Base-by-base conservation (phyloP, 2,329 filamentous ascomycete genomes). In the Alternaria ventricosa region DNA sequence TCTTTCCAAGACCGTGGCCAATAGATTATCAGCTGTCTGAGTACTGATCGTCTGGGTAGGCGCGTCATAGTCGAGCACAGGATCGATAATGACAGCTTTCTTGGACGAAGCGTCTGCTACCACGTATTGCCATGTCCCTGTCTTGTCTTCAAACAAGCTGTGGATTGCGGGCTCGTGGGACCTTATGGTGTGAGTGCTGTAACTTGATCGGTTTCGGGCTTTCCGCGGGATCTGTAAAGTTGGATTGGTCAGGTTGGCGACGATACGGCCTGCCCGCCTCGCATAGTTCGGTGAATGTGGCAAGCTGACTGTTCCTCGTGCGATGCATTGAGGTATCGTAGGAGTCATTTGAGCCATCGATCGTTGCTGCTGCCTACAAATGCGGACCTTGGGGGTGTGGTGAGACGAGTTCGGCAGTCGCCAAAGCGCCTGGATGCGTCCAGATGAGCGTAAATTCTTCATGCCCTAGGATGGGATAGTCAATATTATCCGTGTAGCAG, bases 121-220 rank as follows among this genome's bases (percentile, higher is more conserved):
- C 0, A 90, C 67, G 64, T 89, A 89, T 71, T 90, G 88, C 85
- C 85, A 89, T 11, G 87, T 88, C 10, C 80, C 81, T 0, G 88
- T 85, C 6, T 65, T 70, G 0, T 64, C 45, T 60, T 85, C 84
- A 62, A 73, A 82, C 6, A 75, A 41, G 49, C 57, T 62, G 12
- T 75, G 65, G 12, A 75, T 61, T n/a, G 46, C 51, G 12, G 70
- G 70, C 45, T 69, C 63, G 3, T 47, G 23, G 3, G 15, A 4
- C 2, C n/a, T 15, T 3, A 33, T 18, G 6, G 30, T 20, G 15
- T 53, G 49, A 4, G 49, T 53, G 9, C 13, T 25, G 20, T 36
- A 41, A 10, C 8, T 6, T 2, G 15, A 36, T 18, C 30, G 30
- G 10, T 18, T n/a, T 6, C 1, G 20, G 15, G 49, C 20, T 8